Evolutionary conservation across 176 grass and related monocot genomes (phyloP).

Genomic region (Avena atlantica): DNA sequence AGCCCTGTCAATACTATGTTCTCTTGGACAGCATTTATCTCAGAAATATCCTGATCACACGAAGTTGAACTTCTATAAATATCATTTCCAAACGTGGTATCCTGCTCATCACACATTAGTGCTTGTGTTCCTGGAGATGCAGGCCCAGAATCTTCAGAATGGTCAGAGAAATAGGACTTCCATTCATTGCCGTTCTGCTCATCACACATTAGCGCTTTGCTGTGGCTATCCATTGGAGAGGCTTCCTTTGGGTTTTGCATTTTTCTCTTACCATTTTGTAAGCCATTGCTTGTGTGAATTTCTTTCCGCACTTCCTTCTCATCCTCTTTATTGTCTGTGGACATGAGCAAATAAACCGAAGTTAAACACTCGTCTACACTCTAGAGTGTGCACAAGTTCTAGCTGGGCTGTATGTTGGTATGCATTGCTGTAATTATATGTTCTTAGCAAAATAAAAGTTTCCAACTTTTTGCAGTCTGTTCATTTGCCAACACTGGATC

Average conservation of each 20-base stretch:
- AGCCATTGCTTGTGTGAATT: constrained; percentile 32
- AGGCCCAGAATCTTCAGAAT: constrained; percentile 47
- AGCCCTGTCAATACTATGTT: constrained; percentile 56
- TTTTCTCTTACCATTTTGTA: constrained; percentile 38
- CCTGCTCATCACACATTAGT: constrained; percentile 71
- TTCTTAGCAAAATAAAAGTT: neutral
- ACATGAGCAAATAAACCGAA: neutral
- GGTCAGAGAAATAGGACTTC: constrained; percentile 36
- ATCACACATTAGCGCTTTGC: constrained; percentile 18
- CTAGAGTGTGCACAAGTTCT: neutral
- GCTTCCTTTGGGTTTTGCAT: constrained; percentile 41
- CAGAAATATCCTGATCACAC: constrained; percentile 44
- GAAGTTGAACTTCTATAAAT: constrained; percentile 44
- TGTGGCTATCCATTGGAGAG: constrained; percentile 25
- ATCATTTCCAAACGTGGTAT: constrained; percentile 55
- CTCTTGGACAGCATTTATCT: constrained; percentile 66
- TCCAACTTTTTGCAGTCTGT: constrained; percentile 1
- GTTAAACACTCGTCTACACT: constrained; percentile 2
- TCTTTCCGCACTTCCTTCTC: constrained; percentile 39
- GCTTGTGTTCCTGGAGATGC: constrained; percentile 72
- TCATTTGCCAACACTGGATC: neutral
- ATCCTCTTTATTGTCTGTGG: constrained; percentile 50
- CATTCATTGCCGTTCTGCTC: constrained; percentile 42
- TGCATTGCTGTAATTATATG: neutral
- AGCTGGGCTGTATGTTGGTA: constrained; percentile 13